Conservation (phyloP, 176 grass and related monocot species). For the Typha latifolia region DNA sequence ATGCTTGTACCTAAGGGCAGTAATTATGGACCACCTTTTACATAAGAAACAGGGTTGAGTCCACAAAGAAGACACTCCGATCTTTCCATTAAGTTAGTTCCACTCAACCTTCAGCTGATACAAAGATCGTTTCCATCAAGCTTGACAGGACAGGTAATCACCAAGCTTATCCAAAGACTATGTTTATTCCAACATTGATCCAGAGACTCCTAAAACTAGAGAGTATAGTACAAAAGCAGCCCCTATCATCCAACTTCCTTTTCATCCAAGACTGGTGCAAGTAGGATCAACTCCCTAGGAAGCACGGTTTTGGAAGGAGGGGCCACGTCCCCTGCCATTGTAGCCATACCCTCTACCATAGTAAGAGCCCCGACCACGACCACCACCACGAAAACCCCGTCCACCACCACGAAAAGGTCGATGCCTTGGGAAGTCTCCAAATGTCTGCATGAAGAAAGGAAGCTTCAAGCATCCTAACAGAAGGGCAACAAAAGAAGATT, state of each 20-base stretch:
- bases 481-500: too few species aligned
- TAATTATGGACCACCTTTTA: too few species aligned
- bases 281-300: conserved; percentile 23
- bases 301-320: conserved; percentile 19
- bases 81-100: too few species aligned
- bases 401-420: conserved; percentile 38
- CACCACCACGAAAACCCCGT: conserved; percentile 44
- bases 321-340: conserved; percentile 29
- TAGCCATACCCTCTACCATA: conserved; percentile 53
- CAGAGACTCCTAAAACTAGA: conserved; percentile 17
- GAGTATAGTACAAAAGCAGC: conserved; percentile 24
- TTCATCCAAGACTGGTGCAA: not conserved
- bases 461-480: too few species aligned
- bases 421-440: conserved; percentile 60
- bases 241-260: not conserved
- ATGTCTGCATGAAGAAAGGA: conserved; percentile 40
- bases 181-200: too few species aligned
- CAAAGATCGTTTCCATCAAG: too few species aligned
- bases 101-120: too few species aligned
- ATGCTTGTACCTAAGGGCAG: too few species aligned
- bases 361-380: conserved; percentile 42
- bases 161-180: too few species aligned
- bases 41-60: too few species aligned
- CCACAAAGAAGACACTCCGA: too few species aligned
- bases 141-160: too few species aligned